A percentile compares a stretch with the other conserved stretches of the same genome.
phyloP scores from a whole-genome alignment of 345 rosid genomes.

The Sonneratia caseolaris region DNA sequence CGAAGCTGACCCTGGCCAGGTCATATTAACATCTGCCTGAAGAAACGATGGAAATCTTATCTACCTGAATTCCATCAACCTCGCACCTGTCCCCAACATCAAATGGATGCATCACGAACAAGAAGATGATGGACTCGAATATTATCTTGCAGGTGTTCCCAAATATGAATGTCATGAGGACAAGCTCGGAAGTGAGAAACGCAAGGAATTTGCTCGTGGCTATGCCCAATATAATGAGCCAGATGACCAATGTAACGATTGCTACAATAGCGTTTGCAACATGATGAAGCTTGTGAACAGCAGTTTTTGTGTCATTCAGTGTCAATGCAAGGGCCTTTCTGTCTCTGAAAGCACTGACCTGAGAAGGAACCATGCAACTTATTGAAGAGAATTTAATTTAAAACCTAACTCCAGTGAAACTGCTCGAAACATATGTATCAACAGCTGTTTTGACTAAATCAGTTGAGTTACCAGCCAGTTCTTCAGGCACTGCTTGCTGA shows the following conservation, averaged over 20 bases:
- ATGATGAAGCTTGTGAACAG: conserved; percentile 74
- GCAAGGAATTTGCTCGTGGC: conserved; percentile 60
- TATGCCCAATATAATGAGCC: conserved; percentile 61
- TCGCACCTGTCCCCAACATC: conserved; percentile 97
- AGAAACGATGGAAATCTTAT: neutral
- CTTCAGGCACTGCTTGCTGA: conserved; percentile 22
- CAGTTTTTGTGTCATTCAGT: conserved; percentile 85
- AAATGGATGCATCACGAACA: conserved; percentile 84
- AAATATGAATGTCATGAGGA: conserved; percentile 73
- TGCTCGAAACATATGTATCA: neutral
- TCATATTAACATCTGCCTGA: no score
- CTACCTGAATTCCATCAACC: conserved; percentile 72
- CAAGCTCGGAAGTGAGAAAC: conserved; percentile 62
- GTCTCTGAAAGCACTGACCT: conserved; percentile 88
- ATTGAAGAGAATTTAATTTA: neutral
- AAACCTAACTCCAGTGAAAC: neutral
- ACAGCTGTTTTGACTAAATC: neutral
- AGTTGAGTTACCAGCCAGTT: conserved; percentile 21
- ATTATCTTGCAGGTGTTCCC: conserved; percentile 86
- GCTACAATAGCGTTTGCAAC: conserved; percentile 50
- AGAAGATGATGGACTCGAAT: conserved; percentile 80
- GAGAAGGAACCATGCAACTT: neutral
- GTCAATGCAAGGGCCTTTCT: conserved; percentile 92
- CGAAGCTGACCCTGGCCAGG: no score
- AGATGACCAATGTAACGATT: conserved; percentile 40